Conservation (phyloP, 495 filamentous ascomycete species). For the Daldinia caldariorum region DNA sequence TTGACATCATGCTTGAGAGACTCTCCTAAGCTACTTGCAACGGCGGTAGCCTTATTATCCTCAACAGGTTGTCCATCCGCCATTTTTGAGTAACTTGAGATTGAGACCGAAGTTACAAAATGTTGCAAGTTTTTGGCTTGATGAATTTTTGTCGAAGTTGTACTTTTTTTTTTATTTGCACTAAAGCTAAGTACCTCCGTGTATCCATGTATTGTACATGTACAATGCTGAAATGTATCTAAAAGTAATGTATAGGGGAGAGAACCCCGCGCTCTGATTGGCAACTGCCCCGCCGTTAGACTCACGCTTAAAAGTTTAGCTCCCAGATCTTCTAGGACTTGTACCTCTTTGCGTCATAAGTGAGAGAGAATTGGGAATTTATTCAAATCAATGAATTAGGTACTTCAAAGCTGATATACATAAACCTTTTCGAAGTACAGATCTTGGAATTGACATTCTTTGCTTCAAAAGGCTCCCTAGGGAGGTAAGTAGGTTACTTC, state of each 20-base stretch:
- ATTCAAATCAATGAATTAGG: too few species aligned
- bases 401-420: too few species aligned
- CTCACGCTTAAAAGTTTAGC: background rate
- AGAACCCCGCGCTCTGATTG: conserved; percentile 17
- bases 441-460: too few species aligned
- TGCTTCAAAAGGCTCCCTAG: too few species aligned
- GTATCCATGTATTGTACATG: background rate
- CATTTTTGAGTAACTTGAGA: conserved; percentile 14
- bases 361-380: too few species aligned
- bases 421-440: too few species aligned
- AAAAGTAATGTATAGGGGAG: background rate
- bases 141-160: conserved; percentile 18
- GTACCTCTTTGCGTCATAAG: background rate
- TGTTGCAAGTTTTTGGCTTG: conserved; percentile 16
- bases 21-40: conserved; percentile 17
- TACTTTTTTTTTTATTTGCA: conserved; percentile 7
- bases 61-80: conserved; percentile 9
- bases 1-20: conserved; percentile 22
- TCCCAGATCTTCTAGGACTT: background rate
- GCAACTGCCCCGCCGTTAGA: conserved; percentile 11
- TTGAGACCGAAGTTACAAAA: background rate
- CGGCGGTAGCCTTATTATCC: background rate
- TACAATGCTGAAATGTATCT: background rate
- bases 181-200: background rate
- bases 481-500: too few species aligned